Conservation (phyloP, 202 grass and related monocot genomes). For the Schoenoplectus triqueter region DNA sequence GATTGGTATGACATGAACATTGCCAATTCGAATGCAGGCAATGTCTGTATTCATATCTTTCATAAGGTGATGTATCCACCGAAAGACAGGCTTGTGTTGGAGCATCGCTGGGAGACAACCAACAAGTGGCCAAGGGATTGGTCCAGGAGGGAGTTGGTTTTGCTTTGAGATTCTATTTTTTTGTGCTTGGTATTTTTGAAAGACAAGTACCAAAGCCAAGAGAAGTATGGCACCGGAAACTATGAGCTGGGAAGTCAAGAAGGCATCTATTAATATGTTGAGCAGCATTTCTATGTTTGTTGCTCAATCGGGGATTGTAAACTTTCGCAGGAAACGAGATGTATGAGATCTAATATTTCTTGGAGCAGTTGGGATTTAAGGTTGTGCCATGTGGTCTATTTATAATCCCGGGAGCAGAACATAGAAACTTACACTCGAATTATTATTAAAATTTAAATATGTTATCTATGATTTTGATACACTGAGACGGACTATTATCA, state of each 20-base stretch:
- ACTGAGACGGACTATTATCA: no score
- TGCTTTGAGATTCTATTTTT: background rate
- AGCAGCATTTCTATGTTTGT: background rate
- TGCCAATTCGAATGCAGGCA: constrained; percentile 47
- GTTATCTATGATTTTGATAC: no score
- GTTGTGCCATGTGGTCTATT: background rate
- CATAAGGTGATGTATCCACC: constrained; percentile 51
- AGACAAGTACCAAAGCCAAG: background rate
- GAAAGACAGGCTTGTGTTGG: constrained; percentile 41
- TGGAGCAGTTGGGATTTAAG: background rate
- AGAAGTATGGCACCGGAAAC: constrained; percentile 7
- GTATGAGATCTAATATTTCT: background rate
- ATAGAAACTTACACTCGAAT: no score
- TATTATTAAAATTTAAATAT: no score
- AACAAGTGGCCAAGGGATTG: constrained; percentile 41
- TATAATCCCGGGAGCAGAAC: background rate
- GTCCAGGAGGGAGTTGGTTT: constrained; percentile 37
- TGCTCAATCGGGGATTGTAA: background rate
- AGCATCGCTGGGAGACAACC: constrained; percentile 53
- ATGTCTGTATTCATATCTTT: constrained; percentile 37
- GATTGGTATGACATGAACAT: constrained; percentile 47
- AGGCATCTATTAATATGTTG: background rate
- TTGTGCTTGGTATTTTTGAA: background rate
- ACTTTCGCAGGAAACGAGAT: background rate
- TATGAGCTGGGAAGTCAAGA: background rate